A percentile compares a stretch with the other conserved stretches of the same genome.
Conservation (phyloP, 108 stramenopile genomes). For the Mayamaea pseudoterrestris region DNA sequence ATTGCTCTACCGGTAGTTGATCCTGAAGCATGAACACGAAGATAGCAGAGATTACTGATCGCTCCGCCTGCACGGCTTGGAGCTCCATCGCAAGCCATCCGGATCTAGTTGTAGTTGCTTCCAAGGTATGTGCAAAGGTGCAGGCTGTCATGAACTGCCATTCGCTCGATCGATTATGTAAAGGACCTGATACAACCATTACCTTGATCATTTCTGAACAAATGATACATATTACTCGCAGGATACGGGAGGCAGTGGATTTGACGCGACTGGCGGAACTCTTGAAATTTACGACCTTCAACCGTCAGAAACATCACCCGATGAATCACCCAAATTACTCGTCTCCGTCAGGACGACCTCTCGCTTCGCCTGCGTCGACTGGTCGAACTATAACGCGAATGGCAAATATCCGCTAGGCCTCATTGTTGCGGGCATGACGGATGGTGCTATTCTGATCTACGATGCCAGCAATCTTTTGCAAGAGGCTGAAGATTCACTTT, state of each 20-base stretch:
- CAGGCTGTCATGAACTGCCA: not conserved
- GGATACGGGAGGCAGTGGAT: conserved; percentile 55
- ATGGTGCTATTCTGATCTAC: conserved; percentile 90
- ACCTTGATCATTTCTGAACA: not conserved
- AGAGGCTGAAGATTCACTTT: conserved; percentile 19
- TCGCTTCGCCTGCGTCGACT: conserved; percentile 52
- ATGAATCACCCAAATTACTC: conserved; percentile 25
- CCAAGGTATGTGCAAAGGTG: conserved; percentile 40
- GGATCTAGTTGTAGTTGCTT: conserved; percentile 61
- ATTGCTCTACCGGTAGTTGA: too few relatives aligned
- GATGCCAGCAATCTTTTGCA: conserved; percentile 54
- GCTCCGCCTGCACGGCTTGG: conserved; percentile 58
- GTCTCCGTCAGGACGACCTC: conserved; percentile 66
- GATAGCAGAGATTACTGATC: conserved; percentile 54
- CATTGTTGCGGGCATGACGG: conserved; percentile 92
- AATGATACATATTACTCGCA: conserved; percentile 3
- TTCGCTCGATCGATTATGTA: not conserved
- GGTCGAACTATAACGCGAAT: conserved; percentile 22
- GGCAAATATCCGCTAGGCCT: conserved; percentile 49
- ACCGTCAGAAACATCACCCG: conserved; percentile 8
- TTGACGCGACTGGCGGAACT: conserved; percentile 93
- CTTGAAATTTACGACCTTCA: conserved; percentile 76
- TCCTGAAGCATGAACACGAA: conserved; percentile 49
- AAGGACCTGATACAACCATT: not conserved
- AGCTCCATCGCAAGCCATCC: conserved; percentile 36